Percentiles rank a stretch among this genome's conserved stretches.
Conservation (phyloP, 2,329 filamentous ascomycete genomes). For the Fusarium nanum region DNA sequence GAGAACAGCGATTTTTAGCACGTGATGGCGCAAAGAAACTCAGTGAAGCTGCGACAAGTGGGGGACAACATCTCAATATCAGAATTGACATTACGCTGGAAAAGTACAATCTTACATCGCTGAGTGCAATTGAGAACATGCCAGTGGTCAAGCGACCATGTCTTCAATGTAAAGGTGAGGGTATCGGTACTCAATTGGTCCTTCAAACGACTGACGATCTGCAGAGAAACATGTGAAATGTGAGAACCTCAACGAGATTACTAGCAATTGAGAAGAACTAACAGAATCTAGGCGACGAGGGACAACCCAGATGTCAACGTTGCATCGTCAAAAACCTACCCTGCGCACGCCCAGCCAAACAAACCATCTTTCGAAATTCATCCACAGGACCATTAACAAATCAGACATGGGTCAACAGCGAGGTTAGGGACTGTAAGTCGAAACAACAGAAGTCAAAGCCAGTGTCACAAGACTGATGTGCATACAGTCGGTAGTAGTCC, state of each 20-base stretch:
- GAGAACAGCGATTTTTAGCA: constrained; percentile 39
- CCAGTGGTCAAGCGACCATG: constrained; percentile 51
- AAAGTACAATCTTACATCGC: background rate
- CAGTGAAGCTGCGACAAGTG: constrained; percentile 13
- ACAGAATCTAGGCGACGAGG: constrained; percentile 51
- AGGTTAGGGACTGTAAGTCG: constrained; percentile 51
- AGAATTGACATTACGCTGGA: background rate
- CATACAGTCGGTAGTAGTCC: constrained; percentile 16
- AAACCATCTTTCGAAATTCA: constrained; percentile 54
- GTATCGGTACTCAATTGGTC: background rate
- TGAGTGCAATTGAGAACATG: constrained; percentile 37
- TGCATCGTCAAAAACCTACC: constrained; percentile 51
- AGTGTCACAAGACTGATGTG: background rate
- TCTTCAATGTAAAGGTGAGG: constrained; percentile 52
- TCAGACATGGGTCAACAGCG: constrained; percentile 54
- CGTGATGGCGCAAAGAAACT: constrained; percentile 27
- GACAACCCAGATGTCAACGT: constrained; percentile 52
- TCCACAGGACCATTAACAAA: constrained; percentile 49
- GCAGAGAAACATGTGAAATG: constrained; percentile 54
- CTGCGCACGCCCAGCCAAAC: constrained; percentile 51
- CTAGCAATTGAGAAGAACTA: background rate
- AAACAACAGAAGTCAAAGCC: rapidly evolving
- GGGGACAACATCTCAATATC: constrained; percentile 22
- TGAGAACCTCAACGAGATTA: constrained; percentile 22
- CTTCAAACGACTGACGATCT: background rate